Evolutionary conservation across 768 basidiomycete genomes (phyloP).

Genomic region (Myochromella boudieri): DNA sequence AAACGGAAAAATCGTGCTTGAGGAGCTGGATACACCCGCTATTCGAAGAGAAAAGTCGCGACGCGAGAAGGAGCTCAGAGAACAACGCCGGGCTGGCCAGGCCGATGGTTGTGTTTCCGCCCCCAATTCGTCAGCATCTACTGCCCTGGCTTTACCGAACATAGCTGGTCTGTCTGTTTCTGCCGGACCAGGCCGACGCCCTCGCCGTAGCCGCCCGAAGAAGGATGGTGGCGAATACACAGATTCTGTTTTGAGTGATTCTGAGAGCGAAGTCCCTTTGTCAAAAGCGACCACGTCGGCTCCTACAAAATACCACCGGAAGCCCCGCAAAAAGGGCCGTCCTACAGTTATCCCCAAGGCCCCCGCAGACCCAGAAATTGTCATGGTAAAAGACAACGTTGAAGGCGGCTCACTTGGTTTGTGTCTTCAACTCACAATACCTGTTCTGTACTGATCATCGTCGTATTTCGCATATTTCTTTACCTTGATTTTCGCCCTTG

Average conservation of each 20-base stretch:
- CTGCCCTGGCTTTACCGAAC: not conserved
- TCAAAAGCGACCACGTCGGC: not conserved
- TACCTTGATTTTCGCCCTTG: too few species aligned
- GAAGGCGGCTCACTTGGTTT: conserved; percentile 68
- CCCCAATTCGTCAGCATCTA: not conserved
- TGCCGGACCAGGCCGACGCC: too few species aligned
- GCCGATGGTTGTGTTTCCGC: conserved; percentile 5
- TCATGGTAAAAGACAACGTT: conserved; percentile 34
- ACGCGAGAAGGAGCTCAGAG: conserved; percentile 40
- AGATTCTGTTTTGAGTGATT: conserved; percentile 45
- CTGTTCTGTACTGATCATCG: not conserved
- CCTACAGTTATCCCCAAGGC: too few species aligned
- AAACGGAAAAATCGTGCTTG: conserved; percentile 61
- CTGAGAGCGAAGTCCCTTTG: conserved; percentile 23
- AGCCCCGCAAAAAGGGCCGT: too few species aligned
- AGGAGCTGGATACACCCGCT: conserved; percentile 71
- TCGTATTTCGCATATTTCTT: too few species aligned
- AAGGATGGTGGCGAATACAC: conserved; percentile 21
- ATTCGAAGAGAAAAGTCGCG: conserved; percentile 59
- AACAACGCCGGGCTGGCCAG: conserved; percentile 22
- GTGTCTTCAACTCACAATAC: conserved; percentile 16
- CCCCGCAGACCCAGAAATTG: conserved; percentile 28
- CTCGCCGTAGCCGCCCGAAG: not conserved
- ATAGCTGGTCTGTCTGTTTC: not conserved
- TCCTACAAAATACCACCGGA: too few species aligned